Base-by-base conservation (phyloP, 306 rosid genomes). In the Cucumis sativus region DNA sequence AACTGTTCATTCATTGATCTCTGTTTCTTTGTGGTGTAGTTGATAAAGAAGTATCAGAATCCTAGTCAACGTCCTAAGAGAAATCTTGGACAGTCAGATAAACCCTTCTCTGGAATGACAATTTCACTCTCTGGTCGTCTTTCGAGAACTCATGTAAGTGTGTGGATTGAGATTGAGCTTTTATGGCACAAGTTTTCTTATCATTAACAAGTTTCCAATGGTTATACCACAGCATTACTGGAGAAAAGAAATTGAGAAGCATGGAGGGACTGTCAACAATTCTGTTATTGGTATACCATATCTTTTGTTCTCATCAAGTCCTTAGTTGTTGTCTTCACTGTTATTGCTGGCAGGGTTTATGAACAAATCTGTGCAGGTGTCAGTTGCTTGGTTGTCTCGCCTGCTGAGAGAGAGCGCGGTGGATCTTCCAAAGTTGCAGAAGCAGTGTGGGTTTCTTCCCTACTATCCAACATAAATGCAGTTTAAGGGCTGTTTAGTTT, bases 51-150 rank as follows among this genome's bases (percentile, higher is more conserved):
- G 69, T 84, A 89, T 78, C 91, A 84, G 79, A 91, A 89, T 51
- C 89, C 85, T 1, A 79, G 83, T 79, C 12, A 28, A 23, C 87
- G 90, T 65, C 89, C 87, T 11, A 83, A 66, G 10, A 85, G 85
- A 85, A 83, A 84, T 63, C 66, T 85, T 76, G 89, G 82, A 52
- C 82, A 73, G 30, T 81, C 89, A 5, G 91, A 82, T 76, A 89
- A 88, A 80, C 93, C 95, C 56, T 90, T 92, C 49, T 82, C 84
- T 8, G 96, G 93, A 77, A 89, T 90, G 93, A 83, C 76, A 80
- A 86, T 95, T 21, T 88, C 96, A n/a, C 78, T 95, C 8, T 92
- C 88, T 85, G 97, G 97, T 14, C 96, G 93, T 79, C 97, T 90
- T 61, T 75, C 84, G 33, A 54, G 88, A 69, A 90, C 97, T 73